Evolutionary conservation across 495 filamentous ascomycete genomes (phyloP).

Genomic region (Viridothelium virens): DNA sequence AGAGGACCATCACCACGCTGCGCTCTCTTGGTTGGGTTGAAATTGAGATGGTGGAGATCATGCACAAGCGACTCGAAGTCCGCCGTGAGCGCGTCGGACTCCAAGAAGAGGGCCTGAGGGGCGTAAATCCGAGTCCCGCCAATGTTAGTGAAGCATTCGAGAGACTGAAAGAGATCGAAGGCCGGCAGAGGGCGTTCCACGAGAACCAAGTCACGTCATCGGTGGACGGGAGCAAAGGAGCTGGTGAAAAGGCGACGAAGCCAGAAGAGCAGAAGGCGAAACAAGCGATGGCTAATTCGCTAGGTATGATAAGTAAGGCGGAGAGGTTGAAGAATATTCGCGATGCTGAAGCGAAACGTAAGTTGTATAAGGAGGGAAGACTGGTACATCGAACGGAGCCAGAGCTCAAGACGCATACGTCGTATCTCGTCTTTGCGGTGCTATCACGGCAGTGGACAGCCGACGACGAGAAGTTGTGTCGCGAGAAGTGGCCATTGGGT

Average conservation of each 20-base stretch:
- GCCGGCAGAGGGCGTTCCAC: slow-evolving; percentile 51
- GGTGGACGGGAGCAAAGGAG: slow-evolving; percentile 27
- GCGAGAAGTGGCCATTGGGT: slow-evolving; percentile 50
- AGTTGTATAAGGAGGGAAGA: slow-evolving; percentile 55
- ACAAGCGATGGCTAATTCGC: slow-evolving; percentile 8
- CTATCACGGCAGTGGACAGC: slow-evolving; percentile 77
- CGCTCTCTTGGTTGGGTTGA: slow-evolving; percentile 79
- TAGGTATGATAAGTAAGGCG: slow-evolving; percentile 15
- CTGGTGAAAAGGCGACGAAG: slow-evolving; percentile 20
- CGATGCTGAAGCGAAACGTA: slow-evolving; percentile 30
- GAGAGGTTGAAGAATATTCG: slow-evolving; percentile 29
- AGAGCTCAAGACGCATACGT: slow-evolving; percentile 91
- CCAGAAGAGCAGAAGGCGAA: slow-evolving; percentile 22
- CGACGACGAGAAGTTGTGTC: slow-evolving; percentile 67
- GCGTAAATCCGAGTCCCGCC: slow-evolving; percentile 51
- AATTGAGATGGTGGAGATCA: slow-evolving; percentile 83
- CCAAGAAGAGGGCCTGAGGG: slow-evolving; percentile 48
- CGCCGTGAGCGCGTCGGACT: slow-evolving; percentile 71
- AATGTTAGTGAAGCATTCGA: slow-evolving; percentile 71
- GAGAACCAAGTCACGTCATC: slow-evolving; percentile 21
- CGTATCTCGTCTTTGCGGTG: slow-evolving; percentile 88
- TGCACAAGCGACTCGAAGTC: slow-evolving; percentile 68
- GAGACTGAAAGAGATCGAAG: slow-evolving; percentile 65
- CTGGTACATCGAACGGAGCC: slow-evolving; percentile 71
- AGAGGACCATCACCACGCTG: slow-evolving; percentile 68